phyloP scores from a whole-genome alignment of 352 stramenopile genomes.

The Globisporangium okanoganense region DNA sequence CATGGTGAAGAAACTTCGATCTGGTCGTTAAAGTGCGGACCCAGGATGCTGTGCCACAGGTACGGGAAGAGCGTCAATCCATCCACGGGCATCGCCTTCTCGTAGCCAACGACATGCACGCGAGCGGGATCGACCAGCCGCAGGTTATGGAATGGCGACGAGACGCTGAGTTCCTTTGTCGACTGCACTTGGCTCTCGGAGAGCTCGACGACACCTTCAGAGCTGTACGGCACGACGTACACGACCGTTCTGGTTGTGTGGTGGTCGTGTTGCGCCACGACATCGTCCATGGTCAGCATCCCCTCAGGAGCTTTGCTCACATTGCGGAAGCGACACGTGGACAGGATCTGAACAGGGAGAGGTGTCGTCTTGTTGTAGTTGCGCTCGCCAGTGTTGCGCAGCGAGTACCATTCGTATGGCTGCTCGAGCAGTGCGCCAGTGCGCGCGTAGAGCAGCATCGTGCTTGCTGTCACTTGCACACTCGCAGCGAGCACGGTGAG shows the following conservation, averaged over 20 bases:
- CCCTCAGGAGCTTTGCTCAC: conserved; percentile 14
- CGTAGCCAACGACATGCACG: conserved; percentile 15
- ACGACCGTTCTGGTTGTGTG: conserved; percentile 16
- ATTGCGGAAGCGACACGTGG: conserved; percentile 36
- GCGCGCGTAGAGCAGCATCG: conserved; percentile 42
- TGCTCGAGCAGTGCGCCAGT: conserved; percentile 45
- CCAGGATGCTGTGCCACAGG: conserved; percentile 54
- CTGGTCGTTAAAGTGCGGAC: conserved; percentile 33
- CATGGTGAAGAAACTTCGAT: conserved; percentile 20
- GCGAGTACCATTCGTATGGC: conserved; percentile 59
- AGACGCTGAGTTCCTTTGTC: background rate
- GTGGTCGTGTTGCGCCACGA: conserved; percentile 18
- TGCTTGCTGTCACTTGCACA: conserved; percentile 15
- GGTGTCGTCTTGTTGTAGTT: conserved; percentile 25
- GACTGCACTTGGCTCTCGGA: conserved; percentile 25
- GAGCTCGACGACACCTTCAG: conserved; percentile 32
- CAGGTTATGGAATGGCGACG: background rate
- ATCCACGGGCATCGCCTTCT: conserved; percentile 40
- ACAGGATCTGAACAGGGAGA: conserved; percentile 30
- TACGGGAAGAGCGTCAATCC: conserved; percentile 55
- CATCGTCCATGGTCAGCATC: conserved; percentile 25
- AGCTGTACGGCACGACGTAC: conserved; percentile 48
- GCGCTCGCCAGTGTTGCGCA: conserved; percentile 36
- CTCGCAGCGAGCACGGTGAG: conserved; percentile 11
- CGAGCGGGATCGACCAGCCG: background rate